phyloP scores from a whole-genome alignment of 2,329 filamentous ascomycete species.

The Fusarium heterosporum region DNA sequence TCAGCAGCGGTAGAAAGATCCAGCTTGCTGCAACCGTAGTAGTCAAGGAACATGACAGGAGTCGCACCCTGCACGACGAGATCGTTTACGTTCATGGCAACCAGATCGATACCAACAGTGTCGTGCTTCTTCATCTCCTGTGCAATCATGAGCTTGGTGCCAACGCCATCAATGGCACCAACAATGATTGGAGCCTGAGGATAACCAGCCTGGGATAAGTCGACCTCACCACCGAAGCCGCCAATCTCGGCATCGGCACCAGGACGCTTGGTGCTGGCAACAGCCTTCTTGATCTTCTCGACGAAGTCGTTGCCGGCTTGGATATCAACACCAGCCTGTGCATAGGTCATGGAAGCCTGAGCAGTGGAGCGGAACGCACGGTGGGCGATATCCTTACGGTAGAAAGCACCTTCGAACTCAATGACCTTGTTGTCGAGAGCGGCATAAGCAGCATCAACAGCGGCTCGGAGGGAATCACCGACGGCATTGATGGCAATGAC shows the following conservation, averaged over 20 bases:
- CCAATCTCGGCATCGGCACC: constrained; percentile 95
- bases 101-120: constrained; percentile 95
- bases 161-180: constrained; percentile 95
- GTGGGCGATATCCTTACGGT: constrained; percentile 90
- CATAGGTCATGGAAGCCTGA: constrained; percentile 81
- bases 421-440: constrained; percentile 77
- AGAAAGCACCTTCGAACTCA: constrained; percentile 90
- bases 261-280: constrained; percentile 84
- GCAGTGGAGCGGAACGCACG: constrained; percentile 68
- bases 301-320: constrained; percentile 95
- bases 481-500: constrained; percentile 94
- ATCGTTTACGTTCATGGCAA: constrained; percentile 99
- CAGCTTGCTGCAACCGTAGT: constrained; percentile 93
- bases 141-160: constrained; percentile 96
- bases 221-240: constrained; percentile 82
- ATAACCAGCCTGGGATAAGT: constrained; percentile 78
- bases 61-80: constrained; percentile 95
- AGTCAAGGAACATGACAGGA: constrained; percentile 96
- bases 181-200: constrained; percentile 82
- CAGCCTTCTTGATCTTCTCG: constrained; percentile 88
- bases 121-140: constrained; percentile 90
- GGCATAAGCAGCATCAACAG: constrained; percentile 88
- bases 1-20: constrained; percentile 80
- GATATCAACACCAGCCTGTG: constrained; percentile 92
- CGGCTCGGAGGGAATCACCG: constrained; percentile 77